Base-by-base conservation (phyloP, 1,284 basidiomycete genomes). In the Sphagnurus paluster region DNA sequence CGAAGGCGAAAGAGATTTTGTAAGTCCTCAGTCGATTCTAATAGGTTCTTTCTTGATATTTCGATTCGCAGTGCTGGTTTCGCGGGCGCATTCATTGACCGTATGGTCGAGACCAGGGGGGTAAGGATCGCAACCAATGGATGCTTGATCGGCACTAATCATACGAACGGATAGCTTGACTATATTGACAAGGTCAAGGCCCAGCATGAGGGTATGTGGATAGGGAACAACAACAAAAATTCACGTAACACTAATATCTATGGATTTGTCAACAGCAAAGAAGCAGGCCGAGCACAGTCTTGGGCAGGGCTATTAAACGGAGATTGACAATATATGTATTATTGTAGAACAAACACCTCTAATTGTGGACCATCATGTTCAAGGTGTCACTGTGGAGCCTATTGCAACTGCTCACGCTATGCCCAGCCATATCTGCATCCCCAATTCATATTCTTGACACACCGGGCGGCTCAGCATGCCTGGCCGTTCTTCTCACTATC, bases 51-150 rank as follows among this genome's bases (percentile, higher is more conserved):
- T 17, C 42, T 39, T 13, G 30, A 16, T 9, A 37, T 39, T 20
- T 44, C 11, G 26, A n/a, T 25, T 21, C 9, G 28, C 33, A 75
- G 75, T 14, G 77, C 77, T 42, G 76, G 65, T 14, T 59, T 74
- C 8, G 50, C 61, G 30, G 80, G 72, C 36, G 67, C 63, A 2
- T 75, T 77, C 59, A 56, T 82, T 44, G 70, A 73, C 46, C 67
- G 59, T 29, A 52, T 72, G 0, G 53, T 73, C 4, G 78, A 82
- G 59, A 77, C 76, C 51, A 77, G 76, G 55, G 79, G 80, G 5
- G 72, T 78, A 50, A 59, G 71, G 51, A 6, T 8, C 20, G 21
- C n/a, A 36, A 13, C 16, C 30, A 14, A 5, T 42, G 39, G 8
- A 28, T 37, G 5, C 6, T 33, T 5, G 28, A 26, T 23, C 20